Evolutionary conservation across 208 protist species (phyloP).

Genomic region (Trypanosoma avium): DNA sequence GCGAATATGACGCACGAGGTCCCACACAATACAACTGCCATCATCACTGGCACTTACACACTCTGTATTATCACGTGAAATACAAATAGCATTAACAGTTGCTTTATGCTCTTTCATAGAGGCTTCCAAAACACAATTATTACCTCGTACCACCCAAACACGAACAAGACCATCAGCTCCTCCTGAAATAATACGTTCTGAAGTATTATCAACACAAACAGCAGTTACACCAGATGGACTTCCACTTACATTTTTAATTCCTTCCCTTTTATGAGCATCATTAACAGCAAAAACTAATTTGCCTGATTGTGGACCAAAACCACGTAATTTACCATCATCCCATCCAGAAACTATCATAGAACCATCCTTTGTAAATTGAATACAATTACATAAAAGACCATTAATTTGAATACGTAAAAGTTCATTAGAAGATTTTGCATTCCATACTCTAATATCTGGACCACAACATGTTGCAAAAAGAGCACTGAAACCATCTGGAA

Average conservation of each 20-base stretch:
- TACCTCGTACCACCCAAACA: constrained; percentile 78
- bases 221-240: constrained; percentile 87
- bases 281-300: constrained; percentile 96
- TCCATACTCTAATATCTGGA: constrained; percentile 95
- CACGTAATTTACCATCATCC: constrained; percentile 95
- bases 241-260: constrained; percentile 53
- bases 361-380: constrained; percentile 92
- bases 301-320: constrained; percentile 94
- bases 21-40: constrained; percentile 96
- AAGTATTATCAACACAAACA: constrained; percentile 72
- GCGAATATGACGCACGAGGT: constrained; percentile 88
- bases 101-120: constrained; percentile 97
- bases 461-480: constrained; percentile 95
- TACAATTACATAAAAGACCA: constrained; percentile 91
- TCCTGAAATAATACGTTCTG: constrained; percentile 82
- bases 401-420: constrained; percentile 94
- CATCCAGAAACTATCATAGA: constrained; percentile 92
- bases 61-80: constrained; percentile 90
- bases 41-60: constrained; percentile 93
- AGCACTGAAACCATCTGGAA: constrained; percentile 90
- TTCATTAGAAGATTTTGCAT: constrained; percentile 87
- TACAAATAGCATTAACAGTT: constrained; percentile 83
- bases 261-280: constrained; percentile 93
- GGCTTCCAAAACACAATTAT: constrained; percentile 84
- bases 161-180: constrained; percentile 93